phyloP scores from a whole-genome alignment of 169 alveolate species.

The Eimeria falciformis region DNA sequence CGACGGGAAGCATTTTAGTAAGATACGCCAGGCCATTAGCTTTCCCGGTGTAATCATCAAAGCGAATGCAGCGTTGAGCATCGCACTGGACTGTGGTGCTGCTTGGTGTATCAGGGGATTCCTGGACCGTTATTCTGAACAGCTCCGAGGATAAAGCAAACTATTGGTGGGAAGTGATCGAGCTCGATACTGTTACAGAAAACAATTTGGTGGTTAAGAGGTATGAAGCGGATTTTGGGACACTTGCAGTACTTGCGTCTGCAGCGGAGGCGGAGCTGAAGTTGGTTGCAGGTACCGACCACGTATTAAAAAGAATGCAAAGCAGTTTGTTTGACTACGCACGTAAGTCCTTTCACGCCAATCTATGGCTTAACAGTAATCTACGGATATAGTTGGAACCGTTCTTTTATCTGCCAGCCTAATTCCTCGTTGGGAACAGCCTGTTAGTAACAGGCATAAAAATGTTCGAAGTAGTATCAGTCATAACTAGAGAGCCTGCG shows the following conservation, averaged over 20 bases:
- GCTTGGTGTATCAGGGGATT: constrained; percentile 50
- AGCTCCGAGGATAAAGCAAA: constrained; percentile 24
- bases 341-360: constrained; percentile 21
- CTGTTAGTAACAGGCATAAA: too few species aligned
- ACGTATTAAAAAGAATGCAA: constrained; percentile 47
- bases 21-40: not conserved
- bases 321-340: constrained; percentile 40
- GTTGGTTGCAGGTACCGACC: constrained; percentile 23
- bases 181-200: constrained; percentile 1
- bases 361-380: too few species aligned
- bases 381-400: too few species aligned
- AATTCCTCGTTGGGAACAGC: too few species aligned
- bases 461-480: too few species aligned
- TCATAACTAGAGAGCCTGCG: too few species aligned
- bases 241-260: constrained; percentile 31
- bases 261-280: constrained; percentile 55
- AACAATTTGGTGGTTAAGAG: constrained; percentile 19
- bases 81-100: not conserved
- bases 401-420: too few species aligned
- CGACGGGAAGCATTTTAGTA: constrained; percentile 63
- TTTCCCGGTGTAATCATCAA: not conserved
- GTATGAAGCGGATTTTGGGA: constrained; percentile 46
- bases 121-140: constrained; percentile 57
- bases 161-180: constrained; percentile 54
- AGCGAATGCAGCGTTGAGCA: not conserved